Conservation (phyloP, 2,329 filamentous ascomycete genomes). For the Colletotrichum tropicale region DNA sequence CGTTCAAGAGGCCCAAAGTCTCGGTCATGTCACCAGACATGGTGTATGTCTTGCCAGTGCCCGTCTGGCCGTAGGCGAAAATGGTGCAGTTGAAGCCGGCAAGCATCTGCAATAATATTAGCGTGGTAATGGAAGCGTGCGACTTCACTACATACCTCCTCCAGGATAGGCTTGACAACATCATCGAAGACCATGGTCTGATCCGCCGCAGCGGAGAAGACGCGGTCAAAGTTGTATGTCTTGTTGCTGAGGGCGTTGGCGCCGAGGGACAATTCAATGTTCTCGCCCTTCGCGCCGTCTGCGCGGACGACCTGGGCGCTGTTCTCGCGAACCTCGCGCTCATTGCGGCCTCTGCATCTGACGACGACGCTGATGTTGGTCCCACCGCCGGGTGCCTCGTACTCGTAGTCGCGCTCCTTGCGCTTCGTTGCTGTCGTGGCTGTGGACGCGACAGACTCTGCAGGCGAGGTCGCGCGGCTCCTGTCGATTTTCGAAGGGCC, state of each 20-base stretch:
- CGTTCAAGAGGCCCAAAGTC: constrained; percentile 82
- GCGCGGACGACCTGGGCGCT: constrained; percentile 90
- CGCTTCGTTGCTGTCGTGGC: constrained; percentile 72
- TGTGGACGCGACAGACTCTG: constrained; percentile 69
- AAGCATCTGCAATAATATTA: constrained; percentile 69
- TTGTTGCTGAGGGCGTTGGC: constrained; percentile 93
- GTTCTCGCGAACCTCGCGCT: constrained; percentile 92
- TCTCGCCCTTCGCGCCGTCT: constrained; percentile 85
- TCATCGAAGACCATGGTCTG: constrained; percentile 95
- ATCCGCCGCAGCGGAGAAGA: constrained; percentile 93
- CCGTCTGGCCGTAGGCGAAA: constrained; percentile 97
- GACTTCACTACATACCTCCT: constrained; percentile 68
- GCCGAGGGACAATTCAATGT: constrained; percentile 88
- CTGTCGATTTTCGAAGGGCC: constrained; percentile 32
- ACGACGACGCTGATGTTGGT: constrained; percentile 99
- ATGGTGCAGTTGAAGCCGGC: constrained; percentile 97
- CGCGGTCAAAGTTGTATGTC: constrained; percentile 94
- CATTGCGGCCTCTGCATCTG: constrained; percentile 88
- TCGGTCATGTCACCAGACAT: constrained; percentile 99
- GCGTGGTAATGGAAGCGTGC: background rate
- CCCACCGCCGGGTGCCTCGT: constrained; percentile 70
- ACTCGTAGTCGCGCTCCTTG: constrained; percentile 85
- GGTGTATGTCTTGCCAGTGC: constrained; percentile 98
- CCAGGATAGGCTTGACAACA: constrained; percentile 89
- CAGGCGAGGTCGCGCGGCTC: constrained; percentile 67